These are phyloP conservation scores for Stephanodiscus minutulus DNA, from an alignment of 108 stramenopile species.

Conservation along the genomic window DNA sequence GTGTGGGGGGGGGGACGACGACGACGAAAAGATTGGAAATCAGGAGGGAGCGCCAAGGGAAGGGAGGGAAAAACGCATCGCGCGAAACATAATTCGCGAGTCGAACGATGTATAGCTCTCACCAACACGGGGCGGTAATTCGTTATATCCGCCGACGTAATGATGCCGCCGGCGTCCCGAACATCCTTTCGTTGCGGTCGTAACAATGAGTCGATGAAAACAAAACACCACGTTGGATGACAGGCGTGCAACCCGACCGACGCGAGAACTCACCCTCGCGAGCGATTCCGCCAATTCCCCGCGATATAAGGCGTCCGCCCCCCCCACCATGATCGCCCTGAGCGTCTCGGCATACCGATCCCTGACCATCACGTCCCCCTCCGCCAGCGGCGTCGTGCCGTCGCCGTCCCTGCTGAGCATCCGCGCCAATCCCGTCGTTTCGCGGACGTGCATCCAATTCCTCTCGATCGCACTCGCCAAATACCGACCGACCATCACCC, in stretches of 20 bases:
- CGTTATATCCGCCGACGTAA: slow-evolving; percentile 64
- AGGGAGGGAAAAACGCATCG: no score
- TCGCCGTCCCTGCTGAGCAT: slow-evolving; percentile 47
- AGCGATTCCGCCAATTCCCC: slow-evolving; percentile 54
- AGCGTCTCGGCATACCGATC: slow-evolving; percentile 60
- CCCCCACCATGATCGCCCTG: slow-evolving; percentile 53
- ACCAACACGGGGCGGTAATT: slow-evolving; percentile 54
- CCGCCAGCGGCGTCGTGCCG: slow-evolving; percentile 35
- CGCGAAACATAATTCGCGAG: no score
- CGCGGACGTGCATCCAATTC: slow-evolving; percentile 12
- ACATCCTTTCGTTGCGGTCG: slow-evolving; percentile 41
- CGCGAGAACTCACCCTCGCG: slow-evolving; percentile 17
- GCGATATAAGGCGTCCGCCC: slow-evolving; percentile 65
- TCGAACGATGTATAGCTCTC: neutral
- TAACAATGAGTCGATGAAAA: neutral
- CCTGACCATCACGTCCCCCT: slow-evolving; percentile 70
- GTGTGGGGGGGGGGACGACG: no score
- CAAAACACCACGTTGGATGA: no score
- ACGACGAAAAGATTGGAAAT: neutral
- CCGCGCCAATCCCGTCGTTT: slow-evolving; percentile 23
- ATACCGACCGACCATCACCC: slow-evolving; percentile 46
- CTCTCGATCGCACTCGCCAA: slow-evolving; percentile 52
- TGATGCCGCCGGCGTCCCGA: slow-evolving; percentile 66
- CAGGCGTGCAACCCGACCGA: no score
- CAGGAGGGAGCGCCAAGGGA: no score